A percentile compares a stretch with the other conserved stretches of the same genome.
Evolutionary conservation across 1,139 yeast species (phyloP).

Genomic region (Scheffersomyces illinoinensis): DNA sequence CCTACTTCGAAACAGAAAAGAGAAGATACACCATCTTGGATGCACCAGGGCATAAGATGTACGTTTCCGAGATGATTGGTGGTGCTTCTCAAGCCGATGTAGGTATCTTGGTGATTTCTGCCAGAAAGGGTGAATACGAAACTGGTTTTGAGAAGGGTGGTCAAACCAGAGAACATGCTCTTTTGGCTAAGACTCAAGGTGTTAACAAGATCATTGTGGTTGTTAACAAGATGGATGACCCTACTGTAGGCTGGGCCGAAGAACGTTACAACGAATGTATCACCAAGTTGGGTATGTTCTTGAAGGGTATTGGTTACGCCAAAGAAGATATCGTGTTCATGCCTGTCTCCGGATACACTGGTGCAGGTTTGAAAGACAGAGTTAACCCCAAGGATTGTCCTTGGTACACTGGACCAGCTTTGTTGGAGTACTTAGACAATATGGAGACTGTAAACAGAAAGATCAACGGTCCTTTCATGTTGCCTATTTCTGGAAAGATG

Average conservation of each 20-base stretch:
- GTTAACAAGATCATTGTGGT: constrained; percentile 91
- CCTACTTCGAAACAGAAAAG: constrained; percentile 95
- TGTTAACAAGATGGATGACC: constrained; percentile 98
- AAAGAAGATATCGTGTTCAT: constrained; percentile 84
- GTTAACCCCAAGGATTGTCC: constrained; percentile 72
- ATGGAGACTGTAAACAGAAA: constrained; percentile 84
- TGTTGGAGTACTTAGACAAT: constrained; percentile 83
- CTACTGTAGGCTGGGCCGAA: constrained; percentile 94
- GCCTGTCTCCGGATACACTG: constrained; percentile 98
- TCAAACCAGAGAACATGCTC: constrained; percentile 98
- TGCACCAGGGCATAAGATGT: constrained; percentile 99
- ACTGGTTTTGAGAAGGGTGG: constrained; percentile 99
- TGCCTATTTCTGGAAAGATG: constrained; percentile 93
- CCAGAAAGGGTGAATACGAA: constrained; percentile 98
- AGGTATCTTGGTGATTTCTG: constrained; percentile 93
- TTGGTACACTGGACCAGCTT: constrained; percentile 93
- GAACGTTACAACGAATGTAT: constrained; percentile 97
- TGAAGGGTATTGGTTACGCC: constrained; percentile 87
- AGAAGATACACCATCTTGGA: constrained; percentile 97
- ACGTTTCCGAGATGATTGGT: constrained; percentile 98
- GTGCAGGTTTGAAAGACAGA: constrained; percentile 92
- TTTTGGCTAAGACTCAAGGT: constrained; percentile 97
- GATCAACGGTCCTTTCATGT: constrained; percentile 93
- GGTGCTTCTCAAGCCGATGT: constrained; percentile 99
- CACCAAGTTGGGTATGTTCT: constrained; percentile 69